phyloP scores from a whole-genome alignment of 2,329 filamentous ascomycete genomes.

The Trichoderma gracile region DNA sequence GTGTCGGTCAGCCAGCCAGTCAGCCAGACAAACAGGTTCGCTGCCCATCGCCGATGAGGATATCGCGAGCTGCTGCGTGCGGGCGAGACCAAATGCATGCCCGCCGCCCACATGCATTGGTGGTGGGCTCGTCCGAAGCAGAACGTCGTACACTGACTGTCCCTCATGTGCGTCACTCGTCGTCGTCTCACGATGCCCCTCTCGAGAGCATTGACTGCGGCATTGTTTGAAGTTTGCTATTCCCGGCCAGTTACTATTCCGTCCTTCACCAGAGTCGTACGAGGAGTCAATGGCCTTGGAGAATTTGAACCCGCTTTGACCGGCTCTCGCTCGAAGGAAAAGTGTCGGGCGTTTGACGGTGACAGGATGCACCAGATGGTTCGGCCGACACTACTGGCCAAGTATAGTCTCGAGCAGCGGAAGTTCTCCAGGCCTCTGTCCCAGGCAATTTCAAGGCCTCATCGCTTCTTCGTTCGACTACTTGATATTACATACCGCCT shows the following conservation, averaged over 20 bases:
- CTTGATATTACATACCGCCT: background rate
- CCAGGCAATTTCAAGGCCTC: background rate
- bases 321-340: background rate
- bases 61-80: background rate
- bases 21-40: background rate
- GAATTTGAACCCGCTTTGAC: background rate
- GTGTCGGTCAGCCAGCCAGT: background rate
- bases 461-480: background rate
- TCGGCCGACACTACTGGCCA: constrained; percentile 10
- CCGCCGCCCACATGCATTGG: constrained; percentile 19
- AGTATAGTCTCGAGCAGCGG: background rate
- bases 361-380: background rate
- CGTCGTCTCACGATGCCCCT: constrained; percentile 19
- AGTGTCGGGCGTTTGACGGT: background rate
- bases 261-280: background rate
- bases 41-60: background rate
- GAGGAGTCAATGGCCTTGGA: background rate
- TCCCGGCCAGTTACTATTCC: background rate
- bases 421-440: background rate
- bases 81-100: constrained; percentile 4
- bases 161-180: constrained; percentile 19
- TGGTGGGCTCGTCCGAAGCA: constrained; percentile 6
- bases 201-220: background rate
- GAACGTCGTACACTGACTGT: background rate
- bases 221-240: background rate